Conservation (phyloP, 1,284 basidiomycete species). For the Ceratobasidium sp. region DNA sequence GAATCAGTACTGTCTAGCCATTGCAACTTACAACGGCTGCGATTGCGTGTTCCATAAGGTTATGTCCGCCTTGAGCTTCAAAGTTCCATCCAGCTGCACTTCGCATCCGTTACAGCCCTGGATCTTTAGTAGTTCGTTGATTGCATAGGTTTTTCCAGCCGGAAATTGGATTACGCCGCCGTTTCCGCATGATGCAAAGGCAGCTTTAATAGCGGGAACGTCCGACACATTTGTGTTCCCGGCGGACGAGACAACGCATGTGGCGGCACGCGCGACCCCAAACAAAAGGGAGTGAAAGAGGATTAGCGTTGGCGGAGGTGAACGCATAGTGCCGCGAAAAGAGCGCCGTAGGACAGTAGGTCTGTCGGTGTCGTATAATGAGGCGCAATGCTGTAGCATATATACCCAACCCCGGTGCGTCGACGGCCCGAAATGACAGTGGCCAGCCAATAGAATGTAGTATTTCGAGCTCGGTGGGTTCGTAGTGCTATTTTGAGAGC, state of each 20-base stretch:
- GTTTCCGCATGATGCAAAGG: conserved; percentile 41
- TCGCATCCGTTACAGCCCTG: conserved; percentile 45
- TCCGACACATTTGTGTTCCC: conserved; percentile 35
- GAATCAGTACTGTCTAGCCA: not conserved
- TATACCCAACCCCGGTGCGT: not conserved
- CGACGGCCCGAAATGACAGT: not conserved
- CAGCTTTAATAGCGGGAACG: conserved; percentile 43
- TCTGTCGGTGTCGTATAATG: not conserved
- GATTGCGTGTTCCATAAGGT: conserved; percentile 31
- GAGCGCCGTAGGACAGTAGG: not conserved
- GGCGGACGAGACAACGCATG: conserved; percentile 33
- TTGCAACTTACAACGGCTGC: conserved; percentile 26
- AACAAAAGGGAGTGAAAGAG: conserved; percentile 9
- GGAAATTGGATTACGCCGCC: conserved; percentile 44
- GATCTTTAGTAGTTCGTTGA: conserved; percentile 43
- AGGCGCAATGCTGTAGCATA: not conserved
- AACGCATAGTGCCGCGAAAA: not conserved
- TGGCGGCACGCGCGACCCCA: conserved; percentile 22
- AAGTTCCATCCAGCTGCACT: conserved; percentile 43
- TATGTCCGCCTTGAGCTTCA: conserved; percentile 31
- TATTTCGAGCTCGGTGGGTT: not conserved
- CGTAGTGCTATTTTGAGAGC: conserved; percentile 22
- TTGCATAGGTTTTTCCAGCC: conserved; percentile 38
- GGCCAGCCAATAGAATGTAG: not conserved
- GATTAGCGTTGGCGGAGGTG: not conserved